These are phyloP conservation scores for Metschnikowia continentalis DNA, from an alignment of 805 yeast species.

Conservation along the genomic window DNA sequence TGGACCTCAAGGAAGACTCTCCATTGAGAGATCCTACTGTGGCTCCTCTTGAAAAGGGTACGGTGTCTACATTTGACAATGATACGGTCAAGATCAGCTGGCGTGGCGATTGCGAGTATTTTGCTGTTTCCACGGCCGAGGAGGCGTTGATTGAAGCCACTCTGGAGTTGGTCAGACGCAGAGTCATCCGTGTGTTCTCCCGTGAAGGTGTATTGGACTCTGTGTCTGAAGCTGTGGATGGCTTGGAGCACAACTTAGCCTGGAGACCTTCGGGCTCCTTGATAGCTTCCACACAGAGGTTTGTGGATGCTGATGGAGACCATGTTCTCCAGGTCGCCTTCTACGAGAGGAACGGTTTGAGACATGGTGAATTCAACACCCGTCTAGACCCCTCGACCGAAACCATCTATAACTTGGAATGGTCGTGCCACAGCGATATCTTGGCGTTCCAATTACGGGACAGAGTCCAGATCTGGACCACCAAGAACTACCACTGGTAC, in stretches of 20 bases:
- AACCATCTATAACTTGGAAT: constrained; percentile 50
- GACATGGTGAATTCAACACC: constrained; percentile 80
- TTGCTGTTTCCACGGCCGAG: constrained; percentile 65
- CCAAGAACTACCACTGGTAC: constrained; percentile 94
- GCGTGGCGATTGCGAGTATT: constrained; percentile 93
- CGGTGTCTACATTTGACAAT: constrained; percentile 52
- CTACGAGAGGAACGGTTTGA: constrained; percentile 88
- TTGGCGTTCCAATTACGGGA: constrained; percentile 62
- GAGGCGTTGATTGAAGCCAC: constrained; percentile 40
- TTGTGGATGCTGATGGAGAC: constrained; percentile 48
- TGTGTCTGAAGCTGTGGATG: constrained; percentile 86
- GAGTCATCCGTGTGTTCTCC: constrained; percentile 79
- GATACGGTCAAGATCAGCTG: constrained; percentile 59
- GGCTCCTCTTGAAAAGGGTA: constrained; percentile 67
- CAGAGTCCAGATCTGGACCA: constrained; percentile 82
- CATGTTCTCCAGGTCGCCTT: constrained; percentile 57
- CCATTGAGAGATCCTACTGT: constrained; percentile 84
- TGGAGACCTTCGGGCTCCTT: constrained; percentile 93
- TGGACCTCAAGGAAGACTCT: constrained; percentile 55
- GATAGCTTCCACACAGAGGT: constrained; percentile 78
- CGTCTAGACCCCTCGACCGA: constrained; percentile 50
- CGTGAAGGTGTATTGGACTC: constrained; percentile 76
- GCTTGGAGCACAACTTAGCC: constrained; percentile 64
- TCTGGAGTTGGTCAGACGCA: constrained; percentile 42
- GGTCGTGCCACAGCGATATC: constrained; percentile 81